Base-by-base conservation (phyloP, 805 yeast genomes). In the Cyberlindnera mississippiensis region DNA sequence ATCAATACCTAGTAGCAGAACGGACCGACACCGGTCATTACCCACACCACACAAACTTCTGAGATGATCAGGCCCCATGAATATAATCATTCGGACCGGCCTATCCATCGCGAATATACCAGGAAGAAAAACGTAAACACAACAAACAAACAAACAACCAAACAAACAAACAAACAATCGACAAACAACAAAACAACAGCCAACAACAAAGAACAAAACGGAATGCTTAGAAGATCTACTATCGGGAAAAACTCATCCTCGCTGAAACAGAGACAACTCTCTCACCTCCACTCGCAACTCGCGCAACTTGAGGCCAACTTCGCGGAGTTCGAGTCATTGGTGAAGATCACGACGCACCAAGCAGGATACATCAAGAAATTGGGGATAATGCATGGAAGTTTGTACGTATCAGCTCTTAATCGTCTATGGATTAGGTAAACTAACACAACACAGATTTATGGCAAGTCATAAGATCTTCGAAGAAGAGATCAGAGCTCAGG, bases 261-360 rank as follows among this genome's bases (percentile, higher is more conserved):
- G 2, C 43, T 59, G 15, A 61, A 66, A 35, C 66, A 69, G 39
- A 63, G 78, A 6, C 81, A 77, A 49, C 53, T 76, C 41, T 64
- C 76, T 28, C 76, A 73, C 49, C 59, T 75, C 22, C 73, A 72
- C 43, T 66, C 76, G 22, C 78, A 76, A 50, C 57, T 76, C n/a
- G 74, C 76, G 0, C 72, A 74, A 48, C 60, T 79, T n/a, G 78
- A 76, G 46, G 73, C 81, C 7, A 78, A 78, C 47, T 48, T 79
- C 13, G 52, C 67, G 8, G 82, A 77, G 41, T 67, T 80, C 53
- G 76, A 76, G 49, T 71, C 66, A 41, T 58, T 77, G 43, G 56
- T 80, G 26, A 63, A 67, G 30, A 72, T 73, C 9, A 75, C 83
- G 4, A 61, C 73, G 8, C 66, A 67, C 17, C 85, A 80, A 50